A percentile compares a stretch with the other conserved stretches of the same genome.
Conservation (phyloP, 2,329 filamentous ascomycete species). For the Alternaria postmessia region DNA sequence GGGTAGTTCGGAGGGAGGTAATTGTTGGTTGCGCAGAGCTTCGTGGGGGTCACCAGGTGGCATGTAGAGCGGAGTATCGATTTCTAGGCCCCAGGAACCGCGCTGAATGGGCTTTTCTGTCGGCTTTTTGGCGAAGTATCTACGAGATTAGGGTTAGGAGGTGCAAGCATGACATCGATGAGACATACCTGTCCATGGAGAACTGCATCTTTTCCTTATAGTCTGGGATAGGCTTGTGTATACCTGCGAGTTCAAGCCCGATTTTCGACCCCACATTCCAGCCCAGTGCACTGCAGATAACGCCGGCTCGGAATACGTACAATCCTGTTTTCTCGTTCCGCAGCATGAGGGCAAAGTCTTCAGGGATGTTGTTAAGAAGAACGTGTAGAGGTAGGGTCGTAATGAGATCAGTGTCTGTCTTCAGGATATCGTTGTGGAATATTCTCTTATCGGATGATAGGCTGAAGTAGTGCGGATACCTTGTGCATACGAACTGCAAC, state of each 20-base stretch:
- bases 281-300: slow-evolving; percentile 80
- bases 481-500: slow-evolving; percentile 77
- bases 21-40: slow-evolving; percentile 65
- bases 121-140: slow-evolving; percentile 83
- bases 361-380: slow-evolving; percentile 79
- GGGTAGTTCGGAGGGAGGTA: slow-evolving; percentile 58
- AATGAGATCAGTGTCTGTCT: slow-evolving; percentile 67
- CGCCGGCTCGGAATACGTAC: slow-evolving; percentile 77
- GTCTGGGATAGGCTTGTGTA: slow-evolving; percentile 79
- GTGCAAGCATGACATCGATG: not conserved
- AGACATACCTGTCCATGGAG: slow-evolving; percentile 78
- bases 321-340: slow-evolving; percentile 74
- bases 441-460: slow-evolving; percentile 60
- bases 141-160: not conserved
- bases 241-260: slow-evolving; percentile 71
- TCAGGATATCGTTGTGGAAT: slow-evolving; percentile 74
- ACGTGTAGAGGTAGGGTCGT: slow-evolving; percentile 71
- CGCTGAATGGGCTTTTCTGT: slow-evolving; percentile 80
- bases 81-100: slow-evolving; percentile 83
- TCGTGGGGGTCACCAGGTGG: slow-evolving; percentile 73
- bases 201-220: slow-evolving; percentile 89
- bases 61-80: slow-evolving; percentile 78
- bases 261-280: slow-evolving; percentile 82
- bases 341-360: slow-evolving; percentile 82
- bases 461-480: slow-evolving; percentile 79